A percentile compares a stretch with the other conserved stretches of the same genome.
phyloP scores from a whole-genome alignment of 1,284 basidiomycete genomes.

The Pyrrhoderma lamaoense region DNA sequence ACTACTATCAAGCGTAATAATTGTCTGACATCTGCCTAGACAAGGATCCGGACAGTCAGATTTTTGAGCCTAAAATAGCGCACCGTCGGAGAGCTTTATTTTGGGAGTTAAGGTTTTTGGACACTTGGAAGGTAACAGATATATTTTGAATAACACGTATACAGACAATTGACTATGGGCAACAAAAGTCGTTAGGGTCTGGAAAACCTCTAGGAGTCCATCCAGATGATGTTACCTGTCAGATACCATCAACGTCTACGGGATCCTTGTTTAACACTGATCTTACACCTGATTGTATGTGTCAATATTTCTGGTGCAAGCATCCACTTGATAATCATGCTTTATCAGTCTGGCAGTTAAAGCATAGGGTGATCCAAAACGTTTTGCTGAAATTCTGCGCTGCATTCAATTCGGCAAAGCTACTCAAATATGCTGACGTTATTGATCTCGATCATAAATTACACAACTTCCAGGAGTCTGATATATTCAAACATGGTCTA shows the following conservation, averaged over 20 bases:
- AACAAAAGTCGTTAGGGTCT: constrained; percentile 1
- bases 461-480: constrained; percentile 7
- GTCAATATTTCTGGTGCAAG: no score
- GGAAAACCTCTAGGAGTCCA: constrained; percentile 5
- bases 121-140: constrained; percentile 28
- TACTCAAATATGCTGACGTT: constrained; percentile 12
- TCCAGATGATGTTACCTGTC: constrained; percentile 5
- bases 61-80: constrained; percentile 29
- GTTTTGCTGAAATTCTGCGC: constrained; percentile 9
- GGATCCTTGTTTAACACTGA: no score
- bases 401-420: constrained; percentile 4
- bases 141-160: neutral
- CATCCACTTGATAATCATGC: neutral
- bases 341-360: constrained; percentile 15
- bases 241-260: constrained; percentile 4
- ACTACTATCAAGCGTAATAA: neutral
- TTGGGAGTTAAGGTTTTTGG: constrained; percentile 36
- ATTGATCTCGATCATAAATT: constrained; percentile 9
- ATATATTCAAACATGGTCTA: no score
- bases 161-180: neutral
- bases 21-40: constrained; percentile 25
- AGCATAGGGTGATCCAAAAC: constrained; percentile 12
- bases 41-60: constrained; percentile 37
- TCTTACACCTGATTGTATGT: neutral
- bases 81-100: constrained; percentile 36